Base-by-base conservation (phyloP, 768 basidiomycete genomes). In the Harrya chromipes region DNA sequence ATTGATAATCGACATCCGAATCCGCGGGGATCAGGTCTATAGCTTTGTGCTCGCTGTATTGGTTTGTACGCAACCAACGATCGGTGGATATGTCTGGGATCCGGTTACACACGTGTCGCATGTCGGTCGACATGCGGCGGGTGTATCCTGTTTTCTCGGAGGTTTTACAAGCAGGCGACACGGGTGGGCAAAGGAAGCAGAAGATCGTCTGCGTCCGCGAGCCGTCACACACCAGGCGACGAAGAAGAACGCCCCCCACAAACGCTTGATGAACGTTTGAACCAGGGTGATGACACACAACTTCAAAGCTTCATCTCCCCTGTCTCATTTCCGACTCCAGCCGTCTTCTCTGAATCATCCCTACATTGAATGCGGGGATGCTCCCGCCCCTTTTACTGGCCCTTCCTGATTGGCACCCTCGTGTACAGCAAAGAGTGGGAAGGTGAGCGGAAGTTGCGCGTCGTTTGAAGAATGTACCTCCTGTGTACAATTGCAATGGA, bases 1-100 rank as follows among this genome's bases (percentile, higher is more conserved):
- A 51, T 37, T 40, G 50, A 36, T 20, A 43, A 47, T 37, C 27
- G 19, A 16, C 12, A 38, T 40, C 53, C 38, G 41, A 41, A 57
- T 57, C 46, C 26, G 35, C 43, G 46, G 33, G 46, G 43, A 60
- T 56, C 54, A 48, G 49, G 40, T 33, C 27, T 10, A 43, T 50
- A 24, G 38, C 19, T 39, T 27, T 12, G 4, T 12, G 8, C 34
- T 43, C 24, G 39, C 33, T 33, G 14, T 29, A 1, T 6, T 26
- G 26, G 8, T 9, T 29, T 34, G 42, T 26, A 19, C 14, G 36
- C 21, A n/a, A 39, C 45, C 40, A 45, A 41, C 47, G 40, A 23
- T 46, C 17, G 40, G 47, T 9, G 11, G 17, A 4, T 26, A 6
- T 26, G 6, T 26, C 29, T 29, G 29, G 37, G 51, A 47, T 33